Evolutionary conservation across 208 protist genomes (phyloP).

Genomic region (Acanthamoeba healyi): DNA sequence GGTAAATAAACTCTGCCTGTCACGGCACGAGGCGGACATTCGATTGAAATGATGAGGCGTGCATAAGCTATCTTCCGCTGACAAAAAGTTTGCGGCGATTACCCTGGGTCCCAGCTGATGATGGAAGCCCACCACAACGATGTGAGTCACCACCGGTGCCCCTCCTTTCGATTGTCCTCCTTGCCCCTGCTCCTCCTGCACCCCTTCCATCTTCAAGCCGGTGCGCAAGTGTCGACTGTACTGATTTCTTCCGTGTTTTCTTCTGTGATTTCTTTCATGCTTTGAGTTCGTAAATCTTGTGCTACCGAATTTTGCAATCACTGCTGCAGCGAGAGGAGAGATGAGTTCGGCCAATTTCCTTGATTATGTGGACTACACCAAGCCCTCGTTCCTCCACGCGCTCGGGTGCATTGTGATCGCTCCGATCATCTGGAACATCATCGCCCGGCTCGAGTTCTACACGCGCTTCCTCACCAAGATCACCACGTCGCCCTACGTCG

Average conservation of each 20-base stretch:
- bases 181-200: background rate
- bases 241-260: background rate
- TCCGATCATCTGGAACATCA: conserved; percentile 94
- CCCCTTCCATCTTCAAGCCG: conserved; percentile 7
- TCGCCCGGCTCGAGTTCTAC: conserved; percentile 93
- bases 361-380: conserved; percentile 57
- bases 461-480: conserved; percentile 90
- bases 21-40: background rate
- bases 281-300: background rate
- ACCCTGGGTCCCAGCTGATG: conserved; percentile 62
- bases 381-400: conserved; percentile 75
- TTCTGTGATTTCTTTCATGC: background rate
- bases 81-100: too few relatives aligned
- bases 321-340: too few relatives aligned
- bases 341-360: conserved; percentile 10
- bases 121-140: conserved; percentile 65
- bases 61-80: too few relatives aligned
- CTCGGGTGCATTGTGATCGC: conserved; percentile 88
- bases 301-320: background rate
- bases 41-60: background rate
- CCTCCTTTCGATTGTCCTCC: background rate
- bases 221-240: background rate
- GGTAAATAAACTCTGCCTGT: conserved; percentile 46
- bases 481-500: conserved; percentile 82
- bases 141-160: conserved; percentile 30